Base-by-base conservation (phyloP, 2,329 filamentous ascomycete species). In the Ceratocystis variospora region DNA sequence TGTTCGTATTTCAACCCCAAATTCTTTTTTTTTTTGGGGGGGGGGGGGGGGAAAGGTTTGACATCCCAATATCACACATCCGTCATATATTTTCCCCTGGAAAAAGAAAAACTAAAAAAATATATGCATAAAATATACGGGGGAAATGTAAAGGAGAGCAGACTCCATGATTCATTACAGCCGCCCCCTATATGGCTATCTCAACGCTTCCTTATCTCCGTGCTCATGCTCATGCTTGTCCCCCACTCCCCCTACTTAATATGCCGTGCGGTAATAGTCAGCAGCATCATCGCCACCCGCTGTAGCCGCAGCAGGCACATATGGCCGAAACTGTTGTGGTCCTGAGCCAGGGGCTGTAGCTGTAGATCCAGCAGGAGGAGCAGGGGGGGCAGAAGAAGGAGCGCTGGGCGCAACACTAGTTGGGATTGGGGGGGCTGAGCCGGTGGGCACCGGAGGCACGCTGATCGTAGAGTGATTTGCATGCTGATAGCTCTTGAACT, bases 201-300 rank as follows among this genome's bases (percentile, higher is more conserved):
- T 15, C 10, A 41, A 41, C 12, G 37, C 37, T 41, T 41, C 37
- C 37, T 15, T 12, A 41, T 41, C 37, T 41, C 3, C 10, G 3
- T 41, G 12, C 3, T 15, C 31, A 5, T 57, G 25, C 53, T 12
- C 15, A 31, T 17, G 1, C 25, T 7, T 15, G 7, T 46, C 44
- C 41, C 12, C 15, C 15, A 25, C 45, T 8, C 7, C n/a, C 17
- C 4, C 4, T 17, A 31, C 17, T 61, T 31, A 66, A 45, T 68
- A 66, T 63, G 64, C 59, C 33, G 37, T 64, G 62, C 81, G 76
- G 71, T 85, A 85, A 71, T 82, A 85, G 71, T 84, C 83, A 62
- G 77, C 78, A 28, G 81, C 79, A 12, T 77, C 62, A 25, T 64
- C 78, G 3, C 28, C 28, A 6, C 81, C 80, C 3, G 79, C 80